Evolutionary conservation across 768 basidiomycete genomes (phyloP), one percentile per base, ranked within the genome.

Genomic region (Lentinula aciculospora): DNA sequence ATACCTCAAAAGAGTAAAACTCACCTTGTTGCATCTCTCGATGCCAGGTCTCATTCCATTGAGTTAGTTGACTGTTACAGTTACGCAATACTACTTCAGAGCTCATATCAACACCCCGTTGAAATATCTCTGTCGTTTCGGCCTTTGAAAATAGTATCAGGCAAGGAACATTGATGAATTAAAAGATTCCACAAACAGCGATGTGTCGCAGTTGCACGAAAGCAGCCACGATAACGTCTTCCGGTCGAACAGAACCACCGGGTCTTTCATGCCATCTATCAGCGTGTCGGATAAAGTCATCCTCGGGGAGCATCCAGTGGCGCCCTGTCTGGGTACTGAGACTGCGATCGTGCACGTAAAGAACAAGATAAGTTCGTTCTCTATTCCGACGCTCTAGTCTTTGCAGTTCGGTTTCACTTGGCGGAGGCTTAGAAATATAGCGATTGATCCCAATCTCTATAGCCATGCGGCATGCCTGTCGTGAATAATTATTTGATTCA

Each of bases 251-350:
- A 32, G 78, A 70, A 27, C 73, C 69, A 53, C 78, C 79, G 47
- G 80, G 79, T 37, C 77, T 76, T 66, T 83, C 79, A 67, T 92
- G 90, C 91, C 92, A 94, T 23, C 75, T 78, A 36, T 69, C 72
- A 3, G 87, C 80, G 64, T 88, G 78, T 59, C 86, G 79, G 59
- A 92, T 81, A 58, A 92, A 77, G 56, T 92, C 89, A 65, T 89
- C 88, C 74, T 92, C 91, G 8, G 88, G 89, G 19, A 94, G 78
- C 92, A 93, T 93, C 89, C 89, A 92, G 59, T 83, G 84, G 42
- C 88, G 78, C 48, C 91, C 92, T 1, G 91, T 92, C 69, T 93
- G 91, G 6, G 88, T 92, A 71, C 86, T 88, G 46, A 93, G 77
- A 65, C 87, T 89, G 36, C 91, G 85, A 69, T 94, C 91, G 65